A percentile compares a stretch with the other conserved stretches of the same genome.
phyloP scores from a whole-genome alignment of 1,284 basidiomycete species.

The Cerrena zonata region DNA sequence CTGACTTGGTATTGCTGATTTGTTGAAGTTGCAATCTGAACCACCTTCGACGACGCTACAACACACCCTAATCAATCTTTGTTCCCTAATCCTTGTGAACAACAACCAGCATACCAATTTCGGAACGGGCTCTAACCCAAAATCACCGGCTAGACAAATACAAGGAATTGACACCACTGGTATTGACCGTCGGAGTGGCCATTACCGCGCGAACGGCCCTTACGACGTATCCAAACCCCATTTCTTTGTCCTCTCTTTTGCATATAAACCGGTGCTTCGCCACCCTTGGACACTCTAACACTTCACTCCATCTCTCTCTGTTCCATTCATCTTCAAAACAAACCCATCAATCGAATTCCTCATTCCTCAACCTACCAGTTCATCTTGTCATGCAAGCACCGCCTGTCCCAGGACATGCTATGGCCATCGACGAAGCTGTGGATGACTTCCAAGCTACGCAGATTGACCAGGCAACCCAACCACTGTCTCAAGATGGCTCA shows the following conservation, averaged over 20 bases:
- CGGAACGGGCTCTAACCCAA: too few relatives aligned
- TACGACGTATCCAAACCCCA: too few relatives aligned
- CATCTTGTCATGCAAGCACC: constrained; percentile 8
- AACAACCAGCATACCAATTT: too few relatives aligned
- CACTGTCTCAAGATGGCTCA: constrained; percentile 23
- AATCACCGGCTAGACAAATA: too few relatives aligned
- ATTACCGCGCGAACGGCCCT: too few relatives aligned
- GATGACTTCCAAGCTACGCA: constrained; percentile 18
- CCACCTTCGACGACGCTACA: too few relatives aligned
- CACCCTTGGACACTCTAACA: background rate
- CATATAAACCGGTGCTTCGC: background rate
- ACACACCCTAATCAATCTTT: too few relatives aligned
- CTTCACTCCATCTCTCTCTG: background rate
- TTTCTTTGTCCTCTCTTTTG: background rate
- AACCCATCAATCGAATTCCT: background rate
- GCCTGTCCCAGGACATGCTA: constrained; percentile 3
- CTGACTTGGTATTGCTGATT: too few relatives aligned
- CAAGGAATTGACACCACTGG: too few relatives aligned
- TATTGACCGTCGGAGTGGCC: too few relatives aligned
- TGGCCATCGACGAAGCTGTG: constrained; percentile 8
- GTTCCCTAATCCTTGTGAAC: too few relatives aligned
- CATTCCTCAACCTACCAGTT: background rate
- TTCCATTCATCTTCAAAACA: background rate
- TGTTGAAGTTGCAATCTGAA: background rate
- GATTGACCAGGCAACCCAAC: constrained; percentile 44